phyloP scores from a whole-genome alignment of 2,329 filamentous ascomycete species.

The Eutypa lata region DNA sequence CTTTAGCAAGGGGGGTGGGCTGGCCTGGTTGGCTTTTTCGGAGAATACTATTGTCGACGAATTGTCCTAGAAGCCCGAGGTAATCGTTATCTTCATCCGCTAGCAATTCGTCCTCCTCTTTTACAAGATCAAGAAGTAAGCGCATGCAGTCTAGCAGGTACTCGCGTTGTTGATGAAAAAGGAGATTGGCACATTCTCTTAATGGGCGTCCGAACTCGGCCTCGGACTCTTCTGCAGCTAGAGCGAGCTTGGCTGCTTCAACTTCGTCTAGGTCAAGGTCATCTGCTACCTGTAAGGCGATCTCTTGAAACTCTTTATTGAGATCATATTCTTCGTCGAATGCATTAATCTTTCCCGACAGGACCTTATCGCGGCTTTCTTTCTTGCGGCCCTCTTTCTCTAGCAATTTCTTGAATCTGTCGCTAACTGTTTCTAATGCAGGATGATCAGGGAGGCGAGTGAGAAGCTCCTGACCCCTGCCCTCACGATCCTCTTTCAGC shows the following conservation, averaged over 20 bases:
- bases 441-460: constrained; percentile 17
- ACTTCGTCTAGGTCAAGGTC: constrained; percentile 88
- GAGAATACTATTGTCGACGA: constrained; percentile 56
- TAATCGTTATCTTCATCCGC: constrained; percentile 46
- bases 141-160: constrained; percentile 81
- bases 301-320: constrained; percentile 85
- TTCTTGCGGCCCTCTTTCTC: constrained; percentile 74
- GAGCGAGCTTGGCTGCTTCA: constrained; percentile 72
- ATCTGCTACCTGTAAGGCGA: constrained; percentile 77
- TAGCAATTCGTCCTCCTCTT: constrained; percentile 55
- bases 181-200: constrained; percentile 76
- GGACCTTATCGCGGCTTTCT: constrained; percentile 67
- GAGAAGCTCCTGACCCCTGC: constrained; percentile 57
- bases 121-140: constrained; percentile 68
- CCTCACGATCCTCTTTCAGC: constrained; percentile 55
- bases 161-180: constrained; percentile 82
- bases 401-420: constrained; percentile 68
- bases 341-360: constrained; percentile 70
- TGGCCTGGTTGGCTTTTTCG: constrained; percentile 43
- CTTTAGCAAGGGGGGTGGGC: constrained; percentile 40
- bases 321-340: constrained; percentile 72
- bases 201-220: constrained; percentile 68
- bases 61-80: constrained; percentile 52
- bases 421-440: constrained; percentile 60
- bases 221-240: constrained; percentile 69